These are phyloP conservation scores for Agrocybe chaxingu DNA, from an alignment of 768 basidiomycete genomes.

Conservation along the genomic window DNA sequence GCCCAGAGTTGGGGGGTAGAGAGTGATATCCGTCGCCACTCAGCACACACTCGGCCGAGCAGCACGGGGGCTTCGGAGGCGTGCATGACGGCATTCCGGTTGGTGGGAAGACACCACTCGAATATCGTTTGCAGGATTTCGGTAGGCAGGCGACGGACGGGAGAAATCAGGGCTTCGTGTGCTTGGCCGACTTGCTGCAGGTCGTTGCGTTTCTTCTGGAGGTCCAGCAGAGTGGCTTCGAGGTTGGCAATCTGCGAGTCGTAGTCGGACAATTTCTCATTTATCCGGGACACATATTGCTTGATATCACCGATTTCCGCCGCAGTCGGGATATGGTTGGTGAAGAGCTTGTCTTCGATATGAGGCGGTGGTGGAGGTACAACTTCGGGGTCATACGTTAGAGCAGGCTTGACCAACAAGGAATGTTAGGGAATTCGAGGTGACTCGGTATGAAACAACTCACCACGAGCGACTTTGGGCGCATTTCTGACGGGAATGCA, in stretches of 20 bases:
- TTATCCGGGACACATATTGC: slow-evolving; percentile 13
- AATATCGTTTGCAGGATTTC: slow-evolving; percentile 24
- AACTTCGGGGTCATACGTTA: background rate
- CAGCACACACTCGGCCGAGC: slow-evolving; percentile 25
- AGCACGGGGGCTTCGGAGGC: slow-evolving; percentile 23
- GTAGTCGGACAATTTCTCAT: slow-evolving; percentile 16
- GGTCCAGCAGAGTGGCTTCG: slow-evolving; percentile 10
- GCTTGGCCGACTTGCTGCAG: slow-evolving; percentile 12
- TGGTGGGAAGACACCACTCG: slow-evolving; percentile 20
- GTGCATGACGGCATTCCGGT: slow-evolving; percentile 26
- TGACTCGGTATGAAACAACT: too few relatives aligned
- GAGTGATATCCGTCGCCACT: slow-evolving; percentile 22
- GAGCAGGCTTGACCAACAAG: background rate
- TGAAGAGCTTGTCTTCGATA: slow-evolving; percentile 19
- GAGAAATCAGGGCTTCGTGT: slow-evolving; percentile 22
- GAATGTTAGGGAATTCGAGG: too few relatives aligned
- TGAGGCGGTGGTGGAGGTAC: slow-evolving; percentile 13
- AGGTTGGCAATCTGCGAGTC: slow-evolving; percentile 17
- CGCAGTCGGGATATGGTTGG: slow-evolving; percentile 21
- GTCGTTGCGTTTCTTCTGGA: slow-evolving; percentile 11
- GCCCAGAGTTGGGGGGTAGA: slow-evolving; percentile 24
- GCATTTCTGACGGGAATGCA: too few relatives aligned
- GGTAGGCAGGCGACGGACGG: slow-evolving; percentile 21
- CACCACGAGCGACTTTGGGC: too few relatives aligned
- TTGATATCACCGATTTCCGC: slow-evolving; percentile 20